Conservation (phyloP, 352 stramenopile species). For the Pythium sukuiense region DNA sequence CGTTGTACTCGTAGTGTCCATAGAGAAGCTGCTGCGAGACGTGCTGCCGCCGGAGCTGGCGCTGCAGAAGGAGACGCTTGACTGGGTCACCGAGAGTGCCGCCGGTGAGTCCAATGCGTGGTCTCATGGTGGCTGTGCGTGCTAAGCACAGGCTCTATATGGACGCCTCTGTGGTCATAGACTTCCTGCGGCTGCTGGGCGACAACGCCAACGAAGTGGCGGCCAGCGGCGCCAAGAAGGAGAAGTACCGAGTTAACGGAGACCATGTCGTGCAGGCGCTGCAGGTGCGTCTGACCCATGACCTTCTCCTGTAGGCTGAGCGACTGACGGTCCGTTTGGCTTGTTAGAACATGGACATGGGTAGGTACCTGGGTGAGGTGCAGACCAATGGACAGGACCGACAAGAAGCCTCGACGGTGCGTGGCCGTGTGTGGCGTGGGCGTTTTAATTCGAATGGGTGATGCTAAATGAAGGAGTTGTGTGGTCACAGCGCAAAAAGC, state of each 20-base stretch:
- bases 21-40: slow-evolving; percentile 55
- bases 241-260: slow-evolving; percentile 70
- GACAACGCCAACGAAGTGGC: slow-evolving; percentile 53
- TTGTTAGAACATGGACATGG: slow-evolving; percentile 18
- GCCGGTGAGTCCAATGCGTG: slow-evolving; percentile 27
- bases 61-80: slow-evolving; percentile 65
- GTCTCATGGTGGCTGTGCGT: neutral
- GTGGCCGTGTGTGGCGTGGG: neutral
- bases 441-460: neutral
- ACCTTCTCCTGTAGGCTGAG: neutral
- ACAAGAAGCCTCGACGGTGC: slow-evolving; percentile 13
- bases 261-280: slow-evolving; percentile 60
- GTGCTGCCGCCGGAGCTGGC: slow-evolving; percentile 49
- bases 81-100: slow-evolving; percentile 65
- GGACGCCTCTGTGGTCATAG: slow-evolving; percentile 22
- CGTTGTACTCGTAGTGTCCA: slow-evolving; percentile 14
- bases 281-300: slow-evolving; percentile 29
- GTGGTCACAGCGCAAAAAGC: slow-evolving; percentile 33
- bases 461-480: neutral
- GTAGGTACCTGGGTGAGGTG: slow-evolving; percentile 9
- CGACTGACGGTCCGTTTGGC: neutral
- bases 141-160: neutral
- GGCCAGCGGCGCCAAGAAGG: slow-evolving; percentile 45
- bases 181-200: slow-evolving; percentile 51
- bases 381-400: slow-evolving; percentile 8